Base-by-base conservation (phyloP, 1,284 basidiomycete species). In the Malassezia equina region DNA sequence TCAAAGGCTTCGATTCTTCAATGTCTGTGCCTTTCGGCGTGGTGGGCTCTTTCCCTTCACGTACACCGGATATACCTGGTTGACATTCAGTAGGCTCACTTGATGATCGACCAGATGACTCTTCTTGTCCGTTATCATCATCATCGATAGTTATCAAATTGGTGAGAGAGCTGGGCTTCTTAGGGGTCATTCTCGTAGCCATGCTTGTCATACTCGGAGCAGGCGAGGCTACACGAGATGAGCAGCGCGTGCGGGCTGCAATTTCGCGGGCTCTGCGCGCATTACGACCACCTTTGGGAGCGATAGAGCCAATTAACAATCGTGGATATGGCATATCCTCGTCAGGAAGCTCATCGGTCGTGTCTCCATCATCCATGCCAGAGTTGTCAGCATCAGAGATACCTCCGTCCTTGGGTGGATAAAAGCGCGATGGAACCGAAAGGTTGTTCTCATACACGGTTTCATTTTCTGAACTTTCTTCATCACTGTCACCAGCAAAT, bases 311-410 rank as follows among this genome's bases (percentile, higher is more conserved):
- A 32, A 74, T 65, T 9, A 74, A 60, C 8, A 74, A 58, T 21
- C 71, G 56, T 0, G 71, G 70, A 21, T 70, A 74, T 0, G 70
- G 70, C 71, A 74, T 74, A 34, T 74, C 71, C 23, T 73, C 67
- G 19, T 71, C 67, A 2, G 65, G 66, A 2, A 74, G 63, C 52
- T 74, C 71, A 47, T 74, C 71, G 4, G 71, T 74, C 9, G 71
- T 74, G 21, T 74, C 71, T 9, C 71, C 71, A n/a, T 71, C 68
- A 28, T 59, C 55, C 27, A 62, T 52, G 34, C 54, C 12, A 40
- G 53, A 51, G 41, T 25, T 43, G 46, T 53, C 55, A 31, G 28
- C 41, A 9, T 56, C 41, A 12, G 46, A 51, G 5, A 45, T 7
- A 12, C 24, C 24, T 2, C 24, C 36, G 47, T 43, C 41, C 27